phyloP scores from a whole-genome alignment of 2,329 filamentous ascomycete species.

The Verticillium nubilum region DNA sequence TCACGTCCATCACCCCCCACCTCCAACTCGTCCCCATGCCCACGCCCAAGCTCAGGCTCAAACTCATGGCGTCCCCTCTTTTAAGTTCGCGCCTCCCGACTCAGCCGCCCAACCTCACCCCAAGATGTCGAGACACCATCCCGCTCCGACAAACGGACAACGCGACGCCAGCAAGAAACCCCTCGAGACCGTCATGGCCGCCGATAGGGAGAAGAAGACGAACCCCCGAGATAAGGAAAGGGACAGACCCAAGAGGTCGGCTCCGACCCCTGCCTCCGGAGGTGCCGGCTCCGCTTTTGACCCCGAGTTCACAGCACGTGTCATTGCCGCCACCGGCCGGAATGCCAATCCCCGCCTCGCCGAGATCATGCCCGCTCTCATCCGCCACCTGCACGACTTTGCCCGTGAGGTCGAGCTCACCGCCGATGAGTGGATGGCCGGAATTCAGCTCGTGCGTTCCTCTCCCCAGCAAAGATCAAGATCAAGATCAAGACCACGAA shows the following conservation, averaged over 20 bases:
- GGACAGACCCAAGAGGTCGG: not conserved
- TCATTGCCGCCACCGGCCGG: conserved; percentile 60
- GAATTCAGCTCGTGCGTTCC: conserved; percentile 48
- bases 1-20: not conserved
- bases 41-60: not conserved
- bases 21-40: not conserved
- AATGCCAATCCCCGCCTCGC: conserved; percentile 54
- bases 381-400: conserved; percentile 63
- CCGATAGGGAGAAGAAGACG: not conserved
- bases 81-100: not conserved
- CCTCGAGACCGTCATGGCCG: not conserved
- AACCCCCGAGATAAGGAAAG: not conserved
- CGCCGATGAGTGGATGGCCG: conserved; percentile 60
- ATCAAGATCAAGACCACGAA: not conserved
- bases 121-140: not conserved
- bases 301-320: conserved; percentile 51
- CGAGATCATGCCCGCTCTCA: conserved; percentile 51
- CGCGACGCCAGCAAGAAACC: not conserved
- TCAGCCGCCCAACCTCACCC: not conserved
- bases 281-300: conserved; percentile 8
- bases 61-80: not conserved
- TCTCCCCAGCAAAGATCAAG: not conserved
- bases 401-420: conserved; percentile 62
- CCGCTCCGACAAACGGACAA: not conserved
- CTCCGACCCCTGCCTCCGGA: not conserved